These are phyloP conservation scores for Solanum stenotomum DNA, from an alignment of 257 asterid species.

Conservation along the genomic window DNA sequence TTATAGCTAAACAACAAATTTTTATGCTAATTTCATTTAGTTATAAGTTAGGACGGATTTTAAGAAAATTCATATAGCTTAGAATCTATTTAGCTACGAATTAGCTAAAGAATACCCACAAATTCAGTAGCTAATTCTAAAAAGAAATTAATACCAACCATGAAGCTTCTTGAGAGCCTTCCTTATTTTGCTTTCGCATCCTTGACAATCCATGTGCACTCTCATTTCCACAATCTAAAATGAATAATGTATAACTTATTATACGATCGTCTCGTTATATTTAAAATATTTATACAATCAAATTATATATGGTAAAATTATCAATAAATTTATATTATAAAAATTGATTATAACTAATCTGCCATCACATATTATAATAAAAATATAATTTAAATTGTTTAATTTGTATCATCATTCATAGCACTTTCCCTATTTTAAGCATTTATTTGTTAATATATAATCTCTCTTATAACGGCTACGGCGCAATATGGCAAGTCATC, in stretches of 20 bases:
- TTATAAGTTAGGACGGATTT: neutral
- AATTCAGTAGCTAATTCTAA: neutral
- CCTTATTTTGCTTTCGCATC: slow-evolving; percentile 52
- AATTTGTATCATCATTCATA: neutral
- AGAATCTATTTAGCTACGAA: neutral
- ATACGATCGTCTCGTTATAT: neutral
- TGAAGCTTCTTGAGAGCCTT: slow-evolving; percentile 51
- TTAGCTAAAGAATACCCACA: neutral
- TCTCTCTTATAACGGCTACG: neutral
- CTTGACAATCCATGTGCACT: slow-evolving; percentile 83
- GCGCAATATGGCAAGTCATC: neutral
- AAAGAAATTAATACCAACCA: slow-evolving; percentile 16
- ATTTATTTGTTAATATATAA: neutral
- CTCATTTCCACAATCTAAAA: slow-evolving; percentile 77
- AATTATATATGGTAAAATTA: neutral
- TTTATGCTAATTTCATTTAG: neutral
- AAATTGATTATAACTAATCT: neutral
- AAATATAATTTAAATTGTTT: neutral
- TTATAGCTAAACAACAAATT: neutral
- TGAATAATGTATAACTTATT: neutral
- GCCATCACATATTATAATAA: neutral
- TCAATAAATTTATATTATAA: neutral
- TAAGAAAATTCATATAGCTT: no score
- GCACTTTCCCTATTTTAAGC: neutral
- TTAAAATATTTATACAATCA: neutral